phyloP scores from a whole-genome alignment of 2,329 filamentous ascomycete genomes.

The Venturia aucupariae region DNA sequence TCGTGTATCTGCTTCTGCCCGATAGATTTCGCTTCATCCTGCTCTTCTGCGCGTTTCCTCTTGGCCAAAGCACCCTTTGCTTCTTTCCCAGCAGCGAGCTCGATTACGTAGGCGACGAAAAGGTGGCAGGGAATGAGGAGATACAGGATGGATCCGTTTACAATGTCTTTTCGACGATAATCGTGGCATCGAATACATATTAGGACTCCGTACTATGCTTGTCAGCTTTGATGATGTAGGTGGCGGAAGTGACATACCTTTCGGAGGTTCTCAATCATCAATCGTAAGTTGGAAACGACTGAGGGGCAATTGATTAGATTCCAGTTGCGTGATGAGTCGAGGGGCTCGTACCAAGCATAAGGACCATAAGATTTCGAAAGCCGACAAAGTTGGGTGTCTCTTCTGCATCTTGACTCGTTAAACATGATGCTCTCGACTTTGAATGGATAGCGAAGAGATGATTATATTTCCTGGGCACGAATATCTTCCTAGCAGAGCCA shows the following conservation, averaged over 20 bases:
- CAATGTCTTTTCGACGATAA: conserved; percentile 67
- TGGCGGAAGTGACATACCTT: conserved; percentile 49
- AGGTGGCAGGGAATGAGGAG: conserved; percentile 84
- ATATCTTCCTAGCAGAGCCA: background rate
- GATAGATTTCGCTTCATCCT: conserved; percentile 41
- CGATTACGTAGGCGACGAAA: conserved; percentile 82
- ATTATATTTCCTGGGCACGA: conserved; percentile 56
- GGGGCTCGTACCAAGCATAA: conserved; percentile 62
- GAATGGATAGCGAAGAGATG: conserved; percentile 86
- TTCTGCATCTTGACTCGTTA: conserved; percentile 68
- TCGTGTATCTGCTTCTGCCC: conserved; percentile 49
- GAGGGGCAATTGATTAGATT: conserved; percentile 15
- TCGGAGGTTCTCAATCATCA: conserved; percentile 95
- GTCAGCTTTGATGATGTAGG: background rate
- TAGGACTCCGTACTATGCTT: conserved; percentile 73
- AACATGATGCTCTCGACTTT: conserved; percentile 60
- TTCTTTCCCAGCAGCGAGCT: conserved; percentile 70
- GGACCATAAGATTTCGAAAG: conserved; percentile 92
- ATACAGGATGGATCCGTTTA: conserved; percentile 70
- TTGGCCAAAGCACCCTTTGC: conserved; percentile 59
- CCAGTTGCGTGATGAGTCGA: background rate
- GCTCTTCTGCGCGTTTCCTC: conserved; percentile 40
- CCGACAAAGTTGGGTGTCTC: conserved; percentile 76
- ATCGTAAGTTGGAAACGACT: conserved; percentile 87
- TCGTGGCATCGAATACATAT: conserved; percentile 89